Evolutionary conservation across 2,329 filamentous ascomycete species (phyloP).

Genomic region (Meredithiella fracta): DNA sequence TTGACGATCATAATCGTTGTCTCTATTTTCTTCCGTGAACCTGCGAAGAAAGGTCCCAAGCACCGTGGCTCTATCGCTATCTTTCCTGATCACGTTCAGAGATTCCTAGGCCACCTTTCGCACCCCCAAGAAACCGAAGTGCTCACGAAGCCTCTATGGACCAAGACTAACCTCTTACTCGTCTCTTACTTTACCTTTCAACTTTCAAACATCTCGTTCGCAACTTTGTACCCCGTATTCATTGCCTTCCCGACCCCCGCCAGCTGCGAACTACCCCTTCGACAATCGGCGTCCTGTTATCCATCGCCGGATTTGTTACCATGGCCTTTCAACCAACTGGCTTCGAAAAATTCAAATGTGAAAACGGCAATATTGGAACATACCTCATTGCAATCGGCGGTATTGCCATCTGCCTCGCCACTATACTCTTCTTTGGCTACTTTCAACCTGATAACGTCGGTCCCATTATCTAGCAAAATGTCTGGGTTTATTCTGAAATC

Average conservation of each 20-base stretch:
- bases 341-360: constrained; percentile 62
- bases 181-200: constrained; percentile 85
- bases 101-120: not conserved
- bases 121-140: not conserved
- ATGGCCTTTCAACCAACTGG: constrained; percentile 81
- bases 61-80: not conserved
- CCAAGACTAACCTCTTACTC: constrained; percentile 60
- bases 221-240: constrained; percentile 89
- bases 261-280: constrained; percentile 60
- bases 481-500: constrained; percentile 67
- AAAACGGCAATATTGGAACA: constrained; percentile 68
- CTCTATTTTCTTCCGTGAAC: constrained; percentile 74
- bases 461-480: constrained; percentile 22
- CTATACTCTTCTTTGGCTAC: constrained; percentile 86
- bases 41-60: constrained; percentile 19
- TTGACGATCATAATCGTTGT: constrained; percentile 56
- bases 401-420: constrained; percentile 63
- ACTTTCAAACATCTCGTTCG: constrained; percentile 85
- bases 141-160: not conserved
- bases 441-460: constrained; percentile 27
- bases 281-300: constrained; percentile 73
- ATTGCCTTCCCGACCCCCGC: constrained; percentile 58
- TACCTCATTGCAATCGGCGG: constrained; percentile 67
- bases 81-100: constrained; percentile 1
- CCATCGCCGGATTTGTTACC: constrained; percentile 67